A percentile compares a stretch with the other conserved stretches of the same genome.
Conservation (phyloP, 352 stramenopile species). For the Globisporangium spiculum region DNA sequence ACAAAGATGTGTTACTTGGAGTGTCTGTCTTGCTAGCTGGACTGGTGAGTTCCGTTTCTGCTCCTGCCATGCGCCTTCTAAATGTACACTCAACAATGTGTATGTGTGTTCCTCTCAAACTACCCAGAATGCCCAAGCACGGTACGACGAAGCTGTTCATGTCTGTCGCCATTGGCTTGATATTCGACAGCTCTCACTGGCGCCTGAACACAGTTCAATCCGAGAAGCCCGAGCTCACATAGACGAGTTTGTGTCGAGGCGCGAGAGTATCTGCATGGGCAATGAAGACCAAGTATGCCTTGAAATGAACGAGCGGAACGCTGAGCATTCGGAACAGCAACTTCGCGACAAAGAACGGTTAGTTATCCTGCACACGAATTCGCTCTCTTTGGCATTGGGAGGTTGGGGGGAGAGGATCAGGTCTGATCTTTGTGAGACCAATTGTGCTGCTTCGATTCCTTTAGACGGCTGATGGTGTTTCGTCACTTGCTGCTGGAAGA, state of each 20-base stretch:
- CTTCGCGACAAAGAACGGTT: conserved; percentile 32
- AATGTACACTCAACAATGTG: not conserved
- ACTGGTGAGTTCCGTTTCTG: conserved; percentile 29
- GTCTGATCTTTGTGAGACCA: not conserved
- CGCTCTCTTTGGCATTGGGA: not conserved
- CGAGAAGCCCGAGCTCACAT: conserved; percentile 23
- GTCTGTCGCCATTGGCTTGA: conserved; percentile 22
- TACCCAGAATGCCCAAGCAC: conserved; percentile 20
- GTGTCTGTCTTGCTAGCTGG: conserved; percentile 38
- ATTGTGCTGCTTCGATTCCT: not conserved
- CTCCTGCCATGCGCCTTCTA: not conserved
- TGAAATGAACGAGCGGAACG: conserved; percentile 19
- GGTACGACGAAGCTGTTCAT: conserved; percentile 26
- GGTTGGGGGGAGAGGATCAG: not conserved
- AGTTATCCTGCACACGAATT: not conserved
- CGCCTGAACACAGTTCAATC: conserved; percentile 17
- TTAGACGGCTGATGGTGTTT: conserved; percentile 35
- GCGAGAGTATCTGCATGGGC: conserved; percentile 32
- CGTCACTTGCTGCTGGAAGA: conserved; percentile 38
- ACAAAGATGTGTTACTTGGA: conserved; percentile 40
- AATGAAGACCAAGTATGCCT: conserved; percentile 31
- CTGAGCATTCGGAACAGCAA: conserved; percentile 20
- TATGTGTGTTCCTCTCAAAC: not conserved
- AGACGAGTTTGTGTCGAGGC: conserved; percentile 37
- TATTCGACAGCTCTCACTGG: conserved; percentile 14